Conservation (phyloP, 768 basidiomycete genomes). For the Rhodotorula babjevae region DNA sequence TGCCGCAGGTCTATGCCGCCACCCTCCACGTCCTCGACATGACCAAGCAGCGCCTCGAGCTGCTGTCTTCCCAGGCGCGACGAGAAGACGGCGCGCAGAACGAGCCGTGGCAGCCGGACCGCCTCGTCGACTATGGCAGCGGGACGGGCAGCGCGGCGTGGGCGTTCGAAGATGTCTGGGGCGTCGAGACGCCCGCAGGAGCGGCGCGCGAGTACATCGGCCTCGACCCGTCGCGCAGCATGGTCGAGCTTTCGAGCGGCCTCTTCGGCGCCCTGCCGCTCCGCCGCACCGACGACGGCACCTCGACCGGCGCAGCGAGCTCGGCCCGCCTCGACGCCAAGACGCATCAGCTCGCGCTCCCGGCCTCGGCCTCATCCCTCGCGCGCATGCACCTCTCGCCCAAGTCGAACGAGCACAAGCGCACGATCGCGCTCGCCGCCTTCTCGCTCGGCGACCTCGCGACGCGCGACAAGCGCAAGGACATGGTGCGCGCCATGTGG, state of each 20-base stretch:
- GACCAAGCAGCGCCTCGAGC: constrained; percentile 60
- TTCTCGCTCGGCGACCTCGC: constrained; percentile 76
- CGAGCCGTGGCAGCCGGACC: constrained; percentile 50
- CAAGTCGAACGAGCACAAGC: constrained; percentile 30
- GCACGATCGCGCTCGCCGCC: constrained; percentile 70
- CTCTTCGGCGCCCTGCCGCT: constrained; percentile 39
- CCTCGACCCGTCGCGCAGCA: constrained; percentile 56
- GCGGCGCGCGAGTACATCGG: constrained; percentile 55
- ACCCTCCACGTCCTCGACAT: constrained; percentile 70
- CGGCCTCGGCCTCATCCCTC: constrained; percentile 54
- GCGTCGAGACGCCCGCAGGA: constrained; percentile 13
- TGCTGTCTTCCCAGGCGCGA: constrained; percentile 49
- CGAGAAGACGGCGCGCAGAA: constrained; percentile 29
- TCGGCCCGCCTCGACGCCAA: constrained; percentile 19
- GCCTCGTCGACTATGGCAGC: constrained; percentile 76
- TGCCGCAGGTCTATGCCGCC: constrained; percentile 79
- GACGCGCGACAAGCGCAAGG: constrained; percentile 59
- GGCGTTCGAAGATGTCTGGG: constrained; percentile 55
- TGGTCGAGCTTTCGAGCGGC: constrained; percentile 39
- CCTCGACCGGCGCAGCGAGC: neutral
- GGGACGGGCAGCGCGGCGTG: constrained; percentile 79
- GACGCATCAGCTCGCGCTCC: constrained; percentile 25
- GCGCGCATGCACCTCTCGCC: constrained; percentile 51
- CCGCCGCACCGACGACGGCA: constrained; percentile 15
- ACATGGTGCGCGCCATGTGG: constrained; percentile 80